Evolutionary conservation across 1,284 basidiomycete genomes (phyloP), one percentile per base, ranked within the genome.

Genomic region (Sporisorium scitamineum): DNA sequence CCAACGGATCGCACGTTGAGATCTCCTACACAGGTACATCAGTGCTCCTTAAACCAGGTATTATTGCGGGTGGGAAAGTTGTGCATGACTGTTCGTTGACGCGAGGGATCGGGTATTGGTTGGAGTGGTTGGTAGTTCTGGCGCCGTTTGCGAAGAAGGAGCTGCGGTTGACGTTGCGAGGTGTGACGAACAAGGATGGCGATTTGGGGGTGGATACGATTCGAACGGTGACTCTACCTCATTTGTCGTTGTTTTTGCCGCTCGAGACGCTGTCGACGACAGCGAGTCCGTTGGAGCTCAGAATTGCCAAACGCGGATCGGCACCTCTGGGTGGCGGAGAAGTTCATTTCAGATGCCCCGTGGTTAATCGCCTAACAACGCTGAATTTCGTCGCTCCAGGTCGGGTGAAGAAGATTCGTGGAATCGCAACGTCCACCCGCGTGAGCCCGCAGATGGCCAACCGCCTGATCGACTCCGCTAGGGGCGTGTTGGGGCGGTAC

Each of bases 391-490:
- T 94, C 1, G 93, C 96, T 27, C 89, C 91, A 7, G 97, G 97
- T 1, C 92, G 92, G 84, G 91, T 99, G 74, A 93, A 93, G 85
- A 91, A 95, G 80, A 97, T 99, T 86, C 90, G 97, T 63, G 97
- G 97, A 22, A 93, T 99, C 50, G 93, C 97, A 91, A 80, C 75
- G 7, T 79, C 83, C 1, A 78, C 79, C 34, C 95, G 97, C 50
- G 95, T 99, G 18, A 95, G 91, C 70, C 96, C 97, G 20, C 95
- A 99, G 84, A 94, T 99, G 84, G 95, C 95, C 2, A 98, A 97
- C 86, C 90, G 97, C 51, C 94, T 99, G 91, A 97, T 99, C 62
- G 96, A 98, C 81, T 90, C 94, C 2, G 91, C 94, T 11, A 90
- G 97, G 45, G 93, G 93, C 3, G 89, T 99, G 26, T 89, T 99